Conservation (phyloP, 805 yeast species). For the Cephaloascus fragrans region DNA sequence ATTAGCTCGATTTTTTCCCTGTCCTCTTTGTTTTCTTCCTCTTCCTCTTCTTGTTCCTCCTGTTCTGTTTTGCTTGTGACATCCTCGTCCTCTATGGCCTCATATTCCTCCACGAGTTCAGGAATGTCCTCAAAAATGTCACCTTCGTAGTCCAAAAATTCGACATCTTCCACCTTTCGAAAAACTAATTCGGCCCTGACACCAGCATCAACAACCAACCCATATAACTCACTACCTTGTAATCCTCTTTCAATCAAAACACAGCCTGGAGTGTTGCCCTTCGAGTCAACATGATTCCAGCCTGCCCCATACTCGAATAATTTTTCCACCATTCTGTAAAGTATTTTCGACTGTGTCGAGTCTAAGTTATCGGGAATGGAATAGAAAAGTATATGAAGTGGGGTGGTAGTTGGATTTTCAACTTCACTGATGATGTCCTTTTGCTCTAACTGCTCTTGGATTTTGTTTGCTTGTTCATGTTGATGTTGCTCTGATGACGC, state of each 20-base stretch:
- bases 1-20: conserved; percentile 8
- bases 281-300: conserved; percentile 72
- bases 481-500: conserved; percentile 1
- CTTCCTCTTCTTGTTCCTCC: conserved; percentile 5
- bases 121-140: neutral
- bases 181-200: conserved; percentile 79
- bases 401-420: conserved; percentile 80
- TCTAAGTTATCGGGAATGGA: conserved; percentile 37
- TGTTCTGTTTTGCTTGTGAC: conserved; percentile 7
- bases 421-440: conserved; percentile 23
- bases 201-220: conserved; percentile 69
- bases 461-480: conserved; percentile 6
- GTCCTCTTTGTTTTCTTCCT: conserved; percentile 9
- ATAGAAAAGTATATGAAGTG: conserved; percentile 61
- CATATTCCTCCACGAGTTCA: conserved; percentile 7
- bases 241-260: conserved; percentile 47
- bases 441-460: conserved; percentile 14
- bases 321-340: conserved; percentile 46
- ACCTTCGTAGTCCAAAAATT: conserved; percentile 37
- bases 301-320: conserved; percentile 85
- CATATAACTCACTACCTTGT: conserved; percentile 26
- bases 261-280: conserved; percentile 80
- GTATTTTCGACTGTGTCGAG: conserved; percentile 30
- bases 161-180: conserved; percentile 59
- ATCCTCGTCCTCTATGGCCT: conserved; percentile 10